phyloP scores from a whole-genome alignment of 2,329 filamentous ascomycete genomes.

The Hypoxylon sp. region DNA sequence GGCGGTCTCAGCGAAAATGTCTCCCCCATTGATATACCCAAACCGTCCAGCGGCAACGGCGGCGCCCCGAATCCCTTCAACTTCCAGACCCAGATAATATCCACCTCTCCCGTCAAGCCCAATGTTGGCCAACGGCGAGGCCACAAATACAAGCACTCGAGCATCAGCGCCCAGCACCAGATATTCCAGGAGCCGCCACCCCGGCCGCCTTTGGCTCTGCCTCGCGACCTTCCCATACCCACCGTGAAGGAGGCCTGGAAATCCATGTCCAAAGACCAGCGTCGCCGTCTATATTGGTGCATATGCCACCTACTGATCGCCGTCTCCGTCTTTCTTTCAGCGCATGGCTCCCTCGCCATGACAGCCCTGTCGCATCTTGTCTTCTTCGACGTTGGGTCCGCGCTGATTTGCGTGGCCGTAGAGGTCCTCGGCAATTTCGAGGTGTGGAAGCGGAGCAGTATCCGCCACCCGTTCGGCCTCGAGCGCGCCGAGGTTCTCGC shows the following conservation, averaged over 20 bases:
- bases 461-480: conserved; percentile 93
- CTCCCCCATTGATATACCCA: conserved; percentile 55
- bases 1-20: conserved; percentile 45
- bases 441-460: conserved; percentile 92
- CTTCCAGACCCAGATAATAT: conserved; percentile 86
- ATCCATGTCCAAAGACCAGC: conserved; percentile 91
- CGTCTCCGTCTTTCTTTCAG: conserved; percentile 85
- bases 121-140: conserved; percentile 92
- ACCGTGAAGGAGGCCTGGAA: conserved; percentile 88
- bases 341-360: conserved; percentile 87
- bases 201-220: conserved; percentile 86
- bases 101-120: conserved; percentile 81
- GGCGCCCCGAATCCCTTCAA: conserved; percentile 81
- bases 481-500: conserved; percentile 94
- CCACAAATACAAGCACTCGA: conserved; percentile 98
- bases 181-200: conserved; percentile 94
- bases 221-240: conserved; percentile 90
- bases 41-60: conserved; percentile 40
- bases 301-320: conserved; percentile 87
- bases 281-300: conserved; percentile 86
- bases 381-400: conserved; percentile 94
- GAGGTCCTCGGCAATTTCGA: conserved; percentile 97
- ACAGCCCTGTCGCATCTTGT: conserved; percentile 93
- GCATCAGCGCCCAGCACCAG: conserved; percentile 87
- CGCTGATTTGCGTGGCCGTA: conserved; percentile 89